Evolutionary conservation across 768 basidiomycete species (phyloP).

Genomic region (Rhodosporidiobolus sp.): DNA sequence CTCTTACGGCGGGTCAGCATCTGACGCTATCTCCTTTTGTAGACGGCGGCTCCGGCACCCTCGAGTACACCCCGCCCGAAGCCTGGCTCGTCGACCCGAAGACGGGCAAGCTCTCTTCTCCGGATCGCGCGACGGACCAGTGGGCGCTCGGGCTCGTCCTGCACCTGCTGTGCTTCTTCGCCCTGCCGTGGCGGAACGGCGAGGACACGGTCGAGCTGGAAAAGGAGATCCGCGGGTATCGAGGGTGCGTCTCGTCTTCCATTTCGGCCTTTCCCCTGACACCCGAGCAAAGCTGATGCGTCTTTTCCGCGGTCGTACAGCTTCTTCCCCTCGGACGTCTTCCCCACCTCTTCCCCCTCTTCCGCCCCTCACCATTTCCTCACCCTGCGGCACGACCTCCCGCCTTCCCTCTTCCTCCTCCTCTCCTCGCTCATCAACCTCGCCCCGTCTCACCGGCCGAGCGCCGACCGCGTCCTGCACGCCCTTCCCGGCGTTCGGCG

Average conservation of each 20-base stretch:
- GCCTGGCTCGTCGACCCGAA: background rate
- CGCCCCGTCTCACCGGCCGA: constrained; percentile 14
- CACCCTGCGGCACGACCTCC: constrained; percentile 30
- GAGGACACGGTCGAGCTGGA: constrained; percentile 47
- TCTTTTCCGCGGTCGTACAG: background rate
- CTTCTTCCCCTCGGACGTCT: constrained; percentile 10
- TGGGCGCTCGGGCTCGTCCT: constrained; percentile 52
- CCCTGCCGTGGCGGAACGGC: constrained; percentile 48
- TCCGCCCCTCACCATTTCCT: background rate
- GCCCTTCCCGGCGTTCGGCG: background rate
- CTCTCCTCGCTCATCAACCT: constrained; percentile 21
- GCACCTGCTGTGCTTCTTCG: constrained; percentile 51
- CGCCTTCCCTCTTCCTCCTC: constrained; percentile 19
- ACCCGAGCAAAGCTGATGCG: background rate
- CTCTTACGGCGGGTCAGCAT: background rate
- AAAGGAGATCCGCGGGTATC: constrained; percentile 46
- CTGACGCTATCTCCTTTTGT: background rate
- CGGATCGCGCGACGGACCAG: constrained; percentile 49
- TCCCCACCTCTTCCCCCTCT: background rate
- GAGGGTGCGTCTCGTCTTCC: constrained; percentile 43
- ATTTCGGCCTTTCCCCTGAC: too few relatives aligned
- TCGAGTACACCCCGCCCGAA: constrained; percentile 35
- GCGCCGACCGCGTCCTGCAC: constrained; percentile 16
- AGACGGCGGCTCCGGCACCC: constrained; percentile 37
- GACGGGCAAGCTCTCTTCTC: constrained; percentile 34